Percentiles rank a stretch among this genome's conserved stretches.
phyloP scores from a whole-genome alignment of 805 yeast genomes.

The Metschnikowia gelsemii region DNA sequence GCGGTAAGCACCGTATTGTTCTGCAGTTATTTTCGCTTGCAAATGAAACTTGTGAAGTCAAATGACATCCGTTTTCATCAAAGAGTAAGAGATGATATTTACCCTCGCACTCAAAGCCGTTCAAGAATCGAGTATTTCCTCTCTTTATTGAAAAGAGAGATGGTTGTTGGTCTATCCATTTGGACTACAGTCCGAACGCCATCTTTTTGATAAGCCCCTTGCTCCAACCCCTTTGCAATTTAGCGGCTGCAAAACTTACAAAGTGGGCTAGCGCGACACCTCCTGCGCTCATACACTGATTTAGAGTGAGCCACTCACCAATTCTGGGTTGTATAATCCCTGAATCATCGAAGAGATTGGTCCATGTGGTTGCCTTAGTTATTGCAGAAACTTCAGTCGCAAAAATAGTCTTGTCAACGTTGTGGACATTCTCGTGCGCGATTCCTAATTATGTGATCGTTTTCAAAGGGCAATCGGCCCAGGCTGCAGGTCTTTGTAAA shows the following conservation, averaged over 20 bases:
- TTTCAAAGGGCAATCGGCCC: not conserved
- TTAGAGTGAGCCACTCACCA: not conserved
- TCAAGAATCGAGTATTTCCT: not conserved
- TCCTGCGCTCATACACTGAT: constrained; percentile 1
- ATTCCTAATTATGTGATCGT: constrained; percentile 2
- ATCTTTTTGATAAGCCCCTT: not conserved
- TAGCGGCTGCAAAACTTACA: not conserved
- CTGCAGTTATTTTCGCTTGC: too few species aligned
- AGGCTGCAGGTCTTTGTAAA: not conserved
- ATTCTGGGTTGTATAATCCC: not conserved
- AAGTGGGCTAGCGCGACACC: not conserved
- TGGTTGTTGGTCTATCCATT: not conserved
- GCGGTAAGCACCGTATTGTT: too few species aligned
- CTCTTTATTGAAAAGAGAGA: not conserved
- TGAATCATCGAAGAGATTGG: not conserved
- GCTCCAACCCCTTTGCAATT: not conserved
- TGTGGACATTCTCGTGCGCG: constrained; percentile 1
- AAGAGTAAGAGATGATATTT: not conserved
- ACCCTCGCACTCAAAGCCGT: not conserved
- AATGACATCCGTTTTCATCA: constrained; percentile 5
- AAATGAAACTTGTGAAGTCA: too few species aligned
- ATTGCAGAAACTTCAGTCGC: not conserved
- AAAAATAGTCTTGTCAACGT: constrained; percentile 2
- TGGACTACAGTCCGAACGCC: not conserved
- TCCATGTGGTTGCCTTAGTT: not conserved